Percentiles rank a stretch among this genome's conserved stretches.
These are phyloP conservation scores for Thyridium curvatum DNA, from an alignment of 2,329 filamentous ascomycete genomes.

Conservation along the genomic window DNA sequence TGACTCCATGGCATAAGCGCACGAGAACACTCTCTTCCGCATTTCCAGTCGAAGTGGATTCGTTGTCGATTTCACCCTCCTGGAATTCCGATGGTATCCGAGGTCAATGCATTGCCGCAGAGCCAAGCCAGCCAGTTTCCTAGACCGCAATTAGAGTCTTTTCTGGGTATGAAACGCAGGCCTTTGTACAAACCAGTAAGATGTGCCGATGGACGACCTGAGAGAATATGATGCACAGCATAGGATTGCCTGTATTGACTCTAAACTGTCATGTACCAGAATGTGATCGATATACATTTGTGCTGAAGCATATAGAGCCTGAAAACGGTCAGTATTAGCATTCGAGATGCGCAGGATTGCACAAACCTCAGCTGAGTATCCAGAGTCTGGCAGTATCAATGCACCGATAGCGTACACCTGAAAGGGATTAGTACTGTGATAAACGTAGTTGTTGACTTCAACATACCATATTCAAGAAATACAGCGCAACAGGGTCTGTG, in stretches of 20 bases:
- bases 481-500: too few relatives aligned
- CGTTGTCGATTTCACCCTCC: conserved; percentile 1
- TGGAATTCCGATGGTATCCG: conserved; percentile 16
- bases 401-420: conserved; percentile 12
- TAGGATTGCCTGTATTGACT: conserved; percentile 19
- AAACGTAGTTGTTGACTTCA: too few relatives aligned
- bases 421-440: too few relatives aligned
- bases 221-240: conserved; percentile 20
- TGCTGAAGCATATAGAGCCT: conserved; percentile 13
- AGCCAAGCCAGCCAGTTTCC: conserved; percentile 17
- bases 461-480: too few relatives aligned
- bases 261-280: conserved; percentile 13
- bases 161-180: not conserved
- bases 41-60: conserved; percentile 12
- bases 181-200: conserved; percentile 14
- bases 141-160: conserved; percentile 1
- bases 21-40: conserved; percentile 17
- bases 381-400: conserved; percentile 4
- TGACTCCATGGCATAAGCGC: conserved; percentile 15
- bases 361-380: conserved; percentile 8
- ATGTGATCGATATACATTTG: conserved; percentile 11
- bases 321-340: not conserved
- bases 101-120: conserved; percentile 19
- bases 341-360: not conserved
- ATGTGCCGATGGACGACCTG: conserved; percentile 16